Evolutionary conservation across 2,329 filamentous ascomycete genomes (phyloP).

Genomic region (Cordyceps javanica): DNA sequence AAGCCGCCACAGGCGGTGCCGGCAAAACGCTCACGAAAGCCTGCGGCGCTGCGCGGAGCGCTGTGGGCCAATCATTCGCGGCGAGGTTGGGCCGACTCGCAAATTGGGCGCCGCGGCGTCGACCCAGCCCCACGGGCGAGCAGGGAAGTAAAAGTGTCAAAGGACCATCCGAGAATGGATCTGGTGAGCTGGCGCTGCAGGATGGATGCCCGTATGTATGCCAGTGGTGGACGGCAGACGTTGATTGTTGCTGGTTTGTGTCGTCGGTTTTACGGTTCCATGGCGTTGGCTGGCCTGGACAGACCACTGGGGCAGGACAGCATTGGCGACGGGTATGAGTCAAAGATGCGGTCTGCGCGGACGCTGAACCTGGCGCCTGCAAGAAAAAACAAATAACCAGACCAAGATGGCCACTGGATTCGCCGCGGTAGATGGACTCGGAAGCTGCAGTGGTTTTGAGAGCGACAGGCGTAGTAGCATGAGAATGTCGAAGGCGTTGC

Average conservation of each 20-base stretch:
- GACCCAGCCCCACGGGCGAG: not conserved
- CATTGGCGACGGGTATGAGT: not conserved
- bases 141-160: not conserved
- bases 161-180: not conserved
- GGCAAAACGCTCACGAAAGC: not conserved
- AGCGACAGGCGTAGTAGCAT: not conserved
- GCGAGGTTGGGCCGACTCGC: not conserved
- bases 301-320: not conserved
- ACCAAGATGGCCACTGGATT: not conserved
- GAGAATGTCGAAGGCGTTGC: not conserved
- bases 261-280: not conserved
- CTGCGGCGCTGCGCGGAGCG: conserved; percentile 9
- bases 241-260: not conserved
- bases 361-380: not conserved
- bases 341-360: not conserved
- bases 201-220: not conserved
- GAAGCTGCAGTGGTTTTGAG: not conserved
- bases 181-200: conserved; percentile 3
- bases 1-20: not conserved
- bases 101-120: conserved; percentile 2
- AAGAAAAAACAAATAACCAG: not conserved
- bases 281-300: not conserved
- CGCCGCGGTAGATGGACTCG: not conserved
- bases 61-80: conserved; percentile 14
- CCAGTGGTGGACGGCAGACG: not conserved